Evolutionary conservation across 495 filamentous ascomycete species (phyloP), one percentile per base, ranked within the genome.

Genomic region (Xanthoparmelia taractica): DNA sequence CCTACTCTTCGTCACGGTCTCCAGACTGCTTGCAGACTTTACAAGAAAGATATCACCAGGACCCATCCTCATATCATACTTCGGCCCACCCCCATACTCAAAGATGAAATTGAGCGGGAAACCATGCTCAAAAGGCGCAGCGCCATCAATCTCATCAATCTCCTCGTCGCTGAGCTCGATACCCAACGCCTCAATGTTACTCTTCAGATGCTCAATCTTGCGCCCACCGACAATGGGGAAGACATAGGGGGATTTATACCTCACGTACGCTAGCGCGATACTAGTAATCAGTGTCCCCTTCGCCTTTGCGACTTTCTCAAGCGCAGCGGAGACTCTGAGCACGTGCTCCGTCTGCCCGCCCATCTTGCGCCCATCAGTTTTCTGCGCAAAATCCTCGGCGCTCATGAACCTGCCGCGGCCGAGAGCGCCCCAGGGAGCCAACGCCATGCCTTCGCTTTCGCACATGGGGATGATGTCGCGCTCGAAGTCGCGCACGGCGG

Each of bases 181-280:
- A 0, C 62, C 73, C 55, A 90, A 69, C 0, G 82, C 83, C 65
- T 84, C 74, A 58, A 88, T 84, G 57, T 88, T 90, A 50, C 79
- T 79, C 61, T 81, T 75, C 27, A 89, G 70, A 68, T 90, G 84
- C 68, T 84, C 81, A 56, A 87, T 69, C 70, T 84, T 89, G 13
- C 85, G 72, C 4, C 83, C 84, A 18, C 88, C 88, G 29, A 90
- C 78, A 59, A 92, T 84, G 12, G 88, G 88, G 72, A 90, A 92
- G 31, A 90, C 86, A 66, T 91, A 87, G 0, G 87, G 84, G 17
- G 85, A 76, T 73, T 91, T 91, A 71, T 82, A 78, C 71, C 85
- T 79, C 8, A 92, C 84, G 72, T 92, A 92, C 4, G 89, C 88
- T 58, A 91, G 72, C 3, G 89, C 88, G 41, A 86, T 72, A 60